These are phyloP conservation scores for Neostapfia colusana DNA, from an alignment of 176 grass and related monocot species.

Conservation along the genomic window DNA sequence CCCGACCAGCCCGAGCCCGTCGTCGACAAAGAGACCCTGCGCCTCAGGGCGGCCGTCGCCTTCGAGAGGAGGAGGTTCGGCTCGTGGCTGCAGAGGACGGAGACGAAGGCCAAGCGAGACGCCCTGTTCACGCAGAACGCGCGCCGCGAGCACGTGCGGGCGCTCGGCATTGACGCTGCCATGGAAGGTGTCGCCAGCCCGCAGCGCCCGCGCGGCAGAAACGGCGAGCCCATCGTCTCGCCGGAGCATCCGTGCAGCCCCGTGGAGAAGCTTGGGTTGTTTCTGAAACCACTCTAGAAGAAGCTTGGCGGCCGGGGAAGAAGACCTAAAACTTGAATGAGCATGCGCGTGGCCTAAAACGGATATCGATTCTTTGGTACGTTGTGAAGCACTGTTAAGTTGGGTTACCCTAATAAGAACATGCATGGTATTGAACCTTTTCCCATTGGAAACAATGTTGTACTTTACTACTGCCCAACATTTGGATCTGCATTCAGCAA, in stretches of 20 bases:
- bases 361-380: neutral
- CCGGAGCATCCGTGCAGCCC: neutral
- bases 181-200: conserved; percentile 28
- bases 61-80: neutral
- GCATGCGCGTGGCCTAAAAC: neutral
- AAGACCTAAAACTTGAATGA: neutral
- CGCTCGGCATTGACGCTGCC: conserved; percentile 12
- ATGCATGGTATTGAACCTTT: neutral
- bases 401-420: neutral
- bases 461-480: no score
- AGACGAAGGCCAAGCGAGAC: neutral
- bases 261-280: conserved; percentile 21
- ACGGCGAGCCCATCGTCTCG: neutral
- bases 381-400: neutral
- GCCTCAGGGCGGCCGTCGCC: neutral
- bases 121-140: conserved; percentile 10
- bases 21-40: conserved; percentile 1
- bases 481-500: neutral
- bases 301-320: neutral
- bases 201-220: neutral
- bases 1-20: neutral
- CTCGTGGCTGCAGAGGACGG: neutral
- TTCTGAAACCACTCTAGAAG: neutral
- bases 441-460: neutral
- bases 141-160: conserved; percentile 1